These are phyloP conservation scores for Cytospora chrysosperma DNA, from an alignment of 2,329 filamentous ascomycete species.

Conservation along the genomic window DNA sequence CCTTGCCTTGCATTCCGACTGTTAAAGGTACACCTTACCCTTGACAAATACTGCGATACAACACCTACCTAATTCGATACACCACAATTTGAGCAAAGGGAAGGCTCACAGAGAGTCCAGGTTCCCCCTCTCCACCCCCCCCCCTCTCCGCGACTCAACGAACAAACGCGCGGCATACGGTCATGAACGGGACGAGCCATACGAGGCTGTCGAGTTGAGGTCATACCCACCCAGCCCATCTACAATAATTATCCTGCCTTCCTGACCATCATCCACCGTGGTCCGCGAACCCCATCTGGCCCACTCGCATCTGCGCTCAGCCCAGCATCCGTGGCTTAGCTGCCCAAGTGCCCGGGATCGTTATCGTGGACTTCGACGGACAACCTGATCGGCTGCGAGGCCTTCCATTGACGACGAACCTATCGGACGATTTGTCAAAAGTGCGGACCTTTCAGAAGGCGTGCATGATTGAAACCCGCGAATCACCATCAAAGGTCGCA, in stretches of 20 bases:
- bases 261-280: constrained; percentile 1
- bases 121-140: not conserved
- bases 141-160: not conserved
- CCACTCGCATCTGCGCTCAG: constrained; percentile 14
- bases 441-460: not conserved
- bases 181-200: constrained; percentile 12
- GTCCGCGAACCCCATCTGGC: constrained; percentile 15
- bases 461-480: not conserved
- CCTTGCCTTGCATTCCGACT: not conserved
- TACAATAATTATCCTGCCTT: constrained; percentile 16
- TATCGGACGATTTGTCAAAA: not conserved
- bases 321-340: constrained; percentile 10
- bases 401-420: constrained; percentile 6
- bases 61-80: constrained; percentile 5
- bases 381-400: not conserved
- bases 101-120: constrained; percentile 1
- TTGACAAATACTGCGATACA: not conserved
- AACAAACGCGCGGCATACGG: constrained; percentile 3
- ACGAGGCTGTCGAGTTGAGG: constrained; percentile 16
- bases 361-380: not conserved
- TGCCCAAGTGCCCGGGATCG: constrained; percentile 7
- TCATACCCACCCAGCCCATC: constrained; percentile 8
- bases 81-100: not conserved
- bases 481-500: not conserved
- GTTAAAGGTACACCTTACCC: not conserved